Conservation (phyloP, 768 basidiomycete genomes). For the Kwoniella shandongensis region DNA sequence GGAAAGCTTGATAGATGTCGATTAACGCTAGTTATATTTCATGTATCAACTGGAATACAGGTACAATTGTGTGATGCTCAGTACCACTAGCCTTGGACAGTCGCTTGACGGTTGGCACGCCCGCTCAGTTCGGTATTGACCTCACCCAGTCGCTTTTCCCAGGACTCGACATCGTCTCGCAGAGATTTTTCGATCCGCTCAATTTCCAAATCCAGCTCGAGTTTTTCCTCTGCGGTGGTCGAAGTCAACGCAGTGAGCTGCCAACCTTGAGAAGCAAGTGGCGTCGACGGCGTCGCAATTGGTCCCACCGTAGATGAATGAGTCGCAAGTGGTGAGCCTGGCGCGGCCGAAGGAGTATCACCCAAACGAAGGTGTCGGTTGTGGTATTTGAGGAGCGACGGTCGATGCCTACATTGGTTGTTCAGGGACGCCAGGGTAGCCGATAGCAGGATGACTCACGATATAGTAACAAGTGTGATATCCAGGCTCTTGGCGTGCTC, state of each 20-base stretch:
- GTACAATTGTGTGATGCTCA: no score
- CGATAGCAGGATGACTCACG: constrained; percentile 53
- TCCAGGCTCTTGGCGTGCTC: constrained; percentile 83
- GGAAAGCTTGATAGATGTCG: constrained; percentile 6
- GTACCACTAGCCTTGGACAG: no score
- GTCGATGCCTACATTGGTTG: constrained; percentile 56
- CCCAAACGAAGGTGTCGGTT: constrained; percentile 75
- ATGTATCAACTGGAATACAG: not conserved
- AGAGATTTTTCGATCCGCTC: constrained; percentile 65
- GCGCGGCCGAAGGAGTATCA: constrained; percentile 59
- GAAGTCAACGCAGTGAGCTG: constrained; percentile 38
- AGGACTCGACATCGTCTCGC: constrained; percentile 64
- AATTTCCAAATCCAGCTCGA: constrained; percentile 77
- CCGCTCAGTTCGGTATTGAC: constrained; percentile 61
- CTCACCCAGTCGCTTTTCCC: constrained; percentile 70
- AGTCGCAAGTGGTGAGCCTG: not conserved
- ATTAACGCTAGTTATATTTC: not conserved
- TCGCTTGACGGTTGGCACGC: no score
- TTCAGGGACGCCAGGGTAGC: no score
- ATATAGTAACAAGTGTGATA: constrained; percentile 91
- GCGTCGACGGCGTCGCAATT: constrained; percentile 27
- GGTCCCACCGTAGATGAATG: not conserved
- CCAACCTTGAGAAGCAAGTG: constrained; percentile 43
- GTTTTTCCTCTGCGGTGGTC: constrained; percentile 38
- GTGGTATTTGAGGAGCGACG: constrained; percentile 84